Evolutionary conservation across 305 asterid species (phyloP), one percentile per base, ranked within the genome.

Genomic region (Fraxinus dipetala): DNA sequence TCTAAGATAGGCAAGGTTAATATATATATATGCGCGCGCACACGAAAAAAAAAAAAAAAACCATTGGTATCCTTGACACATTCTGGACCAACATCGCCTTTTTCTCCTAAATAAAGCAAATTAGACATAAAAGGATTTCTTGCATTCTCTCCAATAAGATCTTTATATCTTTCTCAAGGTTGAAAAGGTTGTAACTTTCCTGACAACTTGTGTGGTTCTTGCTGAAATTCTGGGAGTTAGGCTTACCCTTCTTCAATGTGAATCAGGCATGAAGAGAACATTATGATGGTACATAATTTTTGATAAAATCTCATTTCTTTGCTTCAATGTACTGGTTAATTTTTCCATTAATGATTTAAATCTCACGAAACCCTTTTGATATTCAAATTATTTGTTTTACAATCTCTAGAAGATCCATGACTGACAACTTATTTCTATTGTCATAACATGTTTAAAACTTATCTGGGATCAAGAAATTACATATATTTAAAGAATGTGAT

Each of bases 391-490:
- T 51, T 51, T n/a, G 2, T 72, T 80, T 59, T 34, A 20, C 72
- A 31, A 18, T 73, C 75, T 35, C 36, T 24, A 69, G 20, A 32
- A 48, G 14, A 7, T 32, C 13, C 28, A 61, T n/a, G 51, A 31
- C 51, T n/a, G 51, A 31, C 51, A 56, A 36, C 35, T 26, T 31
- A 63, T 75, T 56, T 14, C 69, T 59, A 35, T 1, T 70, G 70
- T 72, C 38, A 18, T 45, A 48, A 76, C 72, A 76, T n/a, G 32
- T 34, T 75, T 35, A 11, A 74, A 63, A 43, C 76, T 76, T 75
- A 75, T 24, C n/a, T 72, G 20, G 28, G 81, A 10, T 78, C 34
- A 65, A 65, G 1, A 65, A 24, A 65, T 26, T 4, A 32, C 73
- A 65, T 35, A 35, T 11, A 20, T 38, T 78, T 31, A 26, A 61